Base-by-base conservation (phyloP, 169 alveolate genomes). In the Toxoplasma gondii region DNA sequence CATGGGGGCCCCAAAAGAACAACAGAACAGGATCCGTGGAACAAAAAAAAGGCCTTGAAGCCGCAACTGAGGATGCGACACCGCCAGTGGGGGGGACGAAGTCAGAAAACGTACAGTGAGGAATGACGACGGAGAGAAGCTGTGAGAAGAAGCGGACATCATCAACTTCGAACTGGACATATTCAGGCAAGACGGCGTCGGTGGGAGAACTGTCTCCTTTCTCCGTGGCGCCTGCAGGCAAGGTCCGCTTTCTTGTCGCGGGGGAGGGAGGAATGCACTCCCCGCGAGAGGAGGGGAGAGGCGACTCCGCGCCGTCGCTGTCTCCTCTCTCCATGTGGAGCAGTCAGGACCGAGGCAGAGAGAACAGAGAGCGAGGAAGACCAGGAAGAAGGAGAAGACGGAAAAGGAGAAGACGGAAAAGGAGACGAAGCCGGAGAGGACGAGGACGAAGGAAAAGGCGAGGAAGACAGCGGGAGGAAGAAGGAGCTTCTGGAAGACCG, bases 61-160 rank as follows among this genome's bases (percentile, higher is more conserved):
- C 67, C n/a, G n/a, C n/a, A n/a, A n/a, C n/a, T 19, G 67, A 53
- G 67, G 19, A 53, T 19, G 9, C 27, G 19, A 53, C 67, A 53
- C 27, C 67, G n/a, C 31, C 7, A 7, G 74, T 7, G 22, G 74
- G 12, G 74, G 74, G 34, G 22, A 19, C 7, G 74, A 64, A 4
- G n/a, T 12, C n/a, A 27, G 7, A 16, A 64, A 4, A 19, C 74
- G 4, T n/a, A 36, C 84, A 31, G 84, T 74, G 84, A 22, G 84
- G 84, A 31, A 74, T 31, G 49, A 74, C 43, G 27, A 36, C 84
- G 2, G 84, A 31, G 27, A 36, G 27, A 16, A 74, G 84, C 84
- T 74, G 84, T 44, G 84, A 41, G 84, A 74, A 74, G 49, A 74
- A n/a, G 44, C 84, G 84, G 1, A 74, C 84, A 44, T 74, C 43